Base-by-base conservation (phyloP, 495 filamentous ascomycete genomes). In the Lophium mytilinum region DNA sequence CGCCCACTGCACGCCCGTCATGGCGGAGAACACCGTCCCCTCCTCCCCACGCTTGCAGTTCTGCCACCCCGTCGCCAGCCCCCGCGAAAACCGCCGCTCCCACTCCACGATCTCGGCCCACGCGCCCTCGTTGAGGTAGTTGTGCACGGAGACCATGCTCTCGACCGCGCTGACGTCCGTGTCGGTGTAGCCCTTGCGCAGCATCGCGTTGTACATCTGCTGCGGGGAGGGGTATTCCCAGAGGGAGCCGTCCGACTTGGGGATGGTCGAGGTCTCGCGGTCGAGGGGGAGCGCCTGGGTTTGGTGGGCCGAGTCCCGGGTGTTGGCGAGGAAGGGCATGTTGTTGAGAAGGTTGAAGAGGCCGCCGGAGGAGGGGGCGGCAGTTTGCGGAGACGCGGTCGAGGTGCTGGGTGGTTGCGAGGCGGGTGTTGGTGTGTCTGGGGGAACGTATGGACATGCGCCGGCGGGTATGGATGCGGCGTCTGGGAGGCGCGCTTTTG, bases 211-310 rank as follows among this genome's bases (percentile, higher is more conserved):
- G 75, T 96, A 97, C 93, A 97, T 97, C 70, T 97, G 93, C 73
- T 97, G 94, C 9, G 94, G 92, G 0, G 90, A 96, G 0, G 93
- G 94, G 67, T 97, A 97, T 70, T 96, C 94, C 93, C 93, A 97
- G 65, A 89, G 93, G 7, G 71, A 56, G 39, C 77, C 79, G 63
- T 84, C 81, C 60, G 88, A 90, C 53, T 85, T 82, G 18, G 94
- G 93, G 57, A 99, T 99, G 1, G 90, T 85, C 15, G 87, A 92
- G 9, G 77, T 69, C 67, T 94, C 88, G 45, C 93, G 87, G 3
- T 83, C 80, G 12, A 88, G 83, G 0, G 88, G 86, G 0, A 97
- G 82, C 36, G 76, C 72, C 10, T 85, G 69, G 10, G 81, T 83
- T 68, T 97, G 93, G 14, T 84, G 71, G 0, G 84, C 73, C 2